Evolutionary conservation across 2,329 filamentous ascomycete species (phyloP), one percentile per base, ranked within the genome.

Genomic region (Elsinoe necatrix): DNA sequence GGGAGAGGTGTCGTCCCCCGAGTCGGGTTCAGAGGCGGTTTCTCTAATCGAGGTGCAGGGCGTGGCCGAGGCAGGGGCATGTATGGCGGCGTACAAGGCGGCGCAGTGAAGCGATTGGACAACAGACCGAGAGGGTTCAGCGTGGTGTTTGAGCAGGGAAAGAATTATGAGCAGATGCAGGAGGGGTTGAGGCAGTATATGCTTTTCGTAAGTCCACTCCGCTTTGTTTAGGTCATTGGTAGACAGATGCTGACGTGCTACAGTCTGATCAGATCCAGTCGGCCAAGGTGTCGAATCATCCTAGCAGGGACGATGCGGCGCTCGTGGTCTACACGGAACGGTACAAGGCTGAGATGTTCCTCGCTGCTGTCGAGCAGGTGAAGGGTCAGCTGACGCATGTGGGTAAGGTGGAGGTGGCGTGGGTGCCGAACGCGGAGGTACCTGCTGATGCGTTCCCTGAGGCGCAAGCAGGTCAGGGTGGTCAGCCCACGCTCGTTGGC

Each of bases 161-260:
- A 82, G 9, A 82, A 83, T 69, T 83, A 85, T 65, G 82, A 83
- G 2, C 78, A 79, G 27, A 81, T 81, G 64, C 84, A 90, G 61
- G 87, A 90, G 69, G 76, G 77, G 25, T 73, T 92, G 42, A 77
- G 86, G 60, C 84, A 88, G 64, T 85, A 86, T 68, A 78, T 92
- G 20, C 75, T 89, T 35, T 62, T 68, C 31, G 66, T 63, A 18
- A 59, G 50, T 61, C n/a, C 16, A 37, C 34, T 57, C 27, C 34
- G 14, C 23, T 31, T 29, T n/a, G 9, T 21, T 16, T 29, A 11
- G 20, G 2, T 9, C 20, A 14, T 21, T 8, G 4, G n/a, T 1
- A 11, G 8, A 50, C 9, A 2, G 6, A 5, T 50, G 45, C 25
- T 50, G 54, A 58, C 47, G 9, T 35, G 27, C 2, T 3, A 55